Evolutionary conservation across 345 rosid species (phyloP).

Genomic region (Nasturtium officinale): DNA sequence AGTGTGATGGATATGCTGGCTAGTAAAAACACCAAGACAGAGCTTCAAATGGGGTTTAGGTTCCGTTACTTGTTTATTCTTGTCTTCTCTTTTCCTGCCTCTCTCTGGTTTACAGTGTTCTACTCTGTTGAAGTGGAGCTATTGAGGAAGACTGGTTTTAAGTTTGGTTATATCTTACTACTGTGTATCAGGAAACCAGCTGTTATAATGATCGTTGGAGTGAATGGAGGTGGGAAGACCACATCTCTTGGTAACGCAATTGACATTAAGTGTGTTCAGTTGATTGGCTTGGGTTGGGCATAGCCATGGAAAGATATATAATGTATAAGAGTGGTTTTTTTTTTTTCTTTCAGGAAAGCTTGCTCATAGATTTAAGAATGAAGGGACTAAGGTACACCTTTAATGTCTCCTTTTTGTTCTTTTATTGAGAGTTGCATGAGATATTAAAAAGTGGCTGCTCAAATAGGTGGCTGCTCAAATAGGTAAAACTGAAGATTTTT

Average conservation of each 20-base stretch:
- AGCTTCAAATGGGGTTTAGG: constrained; percentile 92
- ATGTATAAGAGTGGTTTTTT: constrained; percentile 21
- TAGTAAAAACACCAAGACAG: constrained; percentile 69
- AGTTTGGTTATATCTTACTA: background rate
- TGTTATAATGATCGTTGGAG: constrained; percentile 84
- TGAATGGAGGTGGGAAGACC: constrained; percentile 96
- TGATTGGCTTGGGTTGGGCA: background rate
- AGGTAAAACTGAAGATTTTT: background rate
- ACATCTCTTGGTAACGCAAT: constrained; percentile 86
- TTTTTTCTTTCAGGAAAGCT: constrained; percentile 83
- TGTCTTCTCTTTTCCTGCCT: background rate
- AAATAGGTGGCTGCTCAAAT: constrained; percentile 14
- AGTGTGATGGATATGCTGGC: constrained; percentile 71
- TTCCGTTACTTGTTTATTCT: constrained; percentile 22
- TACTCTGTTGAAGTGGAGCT: background rate
- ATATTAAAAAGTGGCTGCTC: constrained; percentile 13
- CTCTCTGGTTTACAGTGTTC: background rate
- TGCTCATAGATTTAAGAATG: constrained; percentile 82
- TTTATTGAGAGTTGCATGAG: background rate
- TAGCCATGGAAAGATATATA: background rate
- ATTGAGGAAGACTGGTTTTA: constrained; percentile 5
- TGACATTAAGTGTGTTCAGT: background rate
- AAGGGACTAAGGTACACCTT: constrained; percentile 75
- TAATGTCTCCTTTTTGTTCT: background rate
- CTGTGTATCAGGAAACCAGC: constrained; percentile 78